A percentile compares a stretch with the other conserved stretches of the same genome.
Conservation (phyloP, 2,329 filamentous ascomycete species). For the Sporothrix humicola region DNA sequence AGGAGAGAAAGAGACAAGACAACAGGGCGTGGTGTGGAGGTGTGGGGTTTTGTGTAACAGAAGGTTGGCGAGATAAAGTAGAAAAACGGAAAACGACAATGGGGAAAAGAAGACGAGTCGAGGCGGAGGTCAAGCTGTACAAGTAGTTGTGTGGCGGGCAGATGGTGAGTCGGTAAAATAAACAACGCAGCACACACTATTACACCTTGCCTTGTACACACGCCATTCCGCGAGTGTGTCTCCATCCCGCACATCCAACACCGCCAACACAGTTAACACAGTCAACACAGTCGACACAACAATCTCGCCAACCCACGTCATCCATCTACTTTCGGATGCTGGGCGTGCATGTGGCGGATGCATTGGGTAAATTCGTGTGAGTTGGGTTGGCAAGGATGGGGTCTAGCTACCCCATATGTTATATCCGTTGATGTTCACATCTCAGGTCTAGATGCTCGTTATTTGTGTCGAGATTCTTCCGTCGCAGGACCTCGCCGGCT, state of each 20-base stretch:
- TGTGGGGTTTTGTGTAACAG: constrained; percentile 20
- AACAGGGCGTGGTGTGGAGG: background rate
- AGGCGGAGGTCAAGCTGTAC: background rate
- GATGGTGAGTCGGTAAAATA: background rate
- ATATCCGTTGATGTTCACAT: background rate
- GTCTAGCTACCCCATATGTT: background rate
- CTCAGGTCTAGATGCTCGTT: background rate
- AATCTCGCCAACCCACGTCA: background rate
- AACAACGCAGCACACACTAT: constrained; percentile 9
- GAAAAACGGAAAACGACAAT: background rate
- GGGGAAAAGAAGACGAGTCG: too few species aligned
- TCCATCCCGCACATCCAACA: background rate
- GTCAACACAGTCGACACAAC: too few species aligned
- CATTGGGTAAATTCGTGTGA: background rate
- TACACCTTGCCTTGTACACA: too few species aligned
- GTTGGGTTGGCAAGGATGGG: background rate
- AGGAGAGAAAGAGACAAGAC: background rate
- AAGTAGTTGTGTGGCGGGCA: background rate
- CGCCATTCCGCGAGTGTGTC: too few species aligned
- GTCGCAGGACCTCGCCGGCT: background rate
- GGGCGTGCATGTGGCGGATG: constrained; percentile 5
- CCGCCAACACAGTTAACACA: too few species aligned
- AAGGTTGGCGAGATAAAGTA: background rate
- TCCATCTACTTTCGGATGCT: constrained; percentile 7
- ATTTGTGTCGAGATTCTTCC: too few species aligned